Conservation (phyloP, 306 rosid genomes). For the Vigna unguiculata region DNA sequence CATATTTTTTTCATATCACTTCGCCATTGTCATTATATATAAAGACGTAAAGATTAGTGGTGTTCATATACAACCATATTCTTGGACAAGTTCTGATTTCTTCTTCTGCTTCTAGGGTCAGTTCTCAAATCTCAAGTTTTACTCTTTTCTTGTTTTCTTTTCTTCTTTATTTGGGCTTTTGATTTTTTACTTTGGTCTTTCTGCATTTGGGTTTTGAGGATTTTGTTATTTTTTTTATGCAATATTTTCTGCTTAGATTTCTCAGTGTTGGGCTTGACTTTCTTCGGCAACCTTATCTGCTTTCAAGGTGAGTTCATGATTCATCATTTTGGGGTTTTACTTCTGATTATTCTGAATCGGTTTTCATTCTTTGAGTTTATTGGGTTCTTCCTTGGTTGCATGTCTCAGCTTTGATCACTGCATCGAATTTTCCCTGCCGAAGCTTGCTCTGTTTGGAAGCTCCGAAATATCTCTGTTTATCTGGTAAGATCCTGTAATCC, state of each 20-base stretch:
- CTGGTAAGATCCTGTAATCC: conserved; percentile 5
- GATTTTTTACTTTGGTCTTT: neutral
- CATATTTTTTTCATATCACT: neutral
- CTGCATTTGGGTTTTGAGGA: neutral
- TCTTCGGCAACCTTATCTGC: conserved; percentile 5
- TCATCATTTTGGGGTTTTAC: neutral
- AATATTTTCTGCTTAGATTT: conserved; percentile 30
- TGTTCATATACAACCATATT: conserved; percentile 24
- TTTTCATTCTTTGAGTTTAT: neutral
- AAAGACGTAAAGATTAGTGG: conserved; percentile 1
- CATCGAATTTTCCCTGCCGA: neutral
- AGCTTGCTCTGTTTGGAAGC: conserved; percentile 31
- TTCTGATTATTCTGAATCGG: neutral
- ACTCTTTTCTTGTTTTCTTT: neutral
- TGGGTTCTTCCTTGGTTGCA: conserved; percentile 5
- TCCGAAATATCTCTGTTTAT: neutral
- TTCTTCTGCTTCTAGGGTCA: conserved; percentile 17
- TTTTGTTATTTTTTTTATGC: neutral
- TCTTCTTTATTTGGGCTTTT: neutral
- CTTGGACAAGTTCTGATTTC: neutral
- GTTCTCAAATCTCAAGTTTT: neutral
- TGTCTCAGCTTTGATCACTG: conserved; percentile 15
- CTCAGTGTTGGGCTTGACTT: neutral
- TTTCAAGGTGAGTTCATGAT: conserved; percentile 20
- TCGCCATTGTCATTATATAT: neutral